phyloP scores from a whole-genome alignment of 495 filamentous ascomycete genomes.

The Xylaria telfairii region DNA sequence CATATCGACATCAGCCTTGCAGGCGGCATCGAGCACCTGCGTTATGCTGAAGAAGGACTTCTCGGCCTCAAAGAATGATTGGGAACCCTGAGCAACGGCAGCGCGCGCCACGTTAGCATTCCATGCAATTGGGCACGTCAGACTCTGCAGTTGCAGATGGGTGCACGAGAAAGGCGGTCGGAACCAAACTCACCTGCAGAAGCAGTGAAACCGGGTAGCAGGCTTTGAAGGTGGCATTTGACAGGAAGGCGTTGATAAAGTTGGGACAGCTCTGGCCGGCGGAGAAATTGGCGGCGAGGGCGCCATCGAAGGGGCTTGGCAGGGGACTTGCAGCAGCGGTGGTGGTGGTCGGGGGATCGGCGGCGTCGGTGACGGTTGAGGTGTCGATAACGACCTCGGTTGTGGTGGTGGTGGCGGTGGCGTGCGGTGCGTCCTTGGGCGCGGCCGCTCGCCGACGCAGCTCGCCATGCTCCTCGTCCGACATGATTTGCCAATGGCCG shows the following conservation, averaged over 20 bases:
- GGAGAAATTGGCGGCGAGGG: constrained; percentile 69
- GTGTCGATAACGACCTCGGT: constrained; percentile 41
- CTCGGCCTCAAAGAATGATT: constrained; percentile 76
- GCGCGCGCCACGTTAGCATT: background rate
- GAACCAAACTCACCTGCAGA: constrained; percentile 57
- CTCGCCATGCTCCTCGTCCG: constrained; percentile 37
- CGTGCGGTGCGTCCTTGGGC: constrained; percentile 18
- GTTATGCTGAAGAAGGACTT: constrained; percentile 70
- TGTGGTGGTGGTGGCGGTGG: constrained; percentile 20
- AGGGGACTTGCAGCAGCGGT: constrained; percentile 51
- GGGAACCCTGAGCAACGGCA: constrained; percentile 45
- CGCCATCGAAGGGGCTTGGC: constrained; percentile 75
- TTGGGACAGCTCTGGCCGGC: constrained; percentile 57
- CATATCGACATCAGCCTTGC: constrained; percentile 61
- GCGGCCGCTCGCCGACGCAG: constrained; percentile 26
- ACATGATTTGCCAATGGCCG: constrained; percentile 48
- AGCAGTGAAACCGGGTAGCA: constrained; percentile 80
- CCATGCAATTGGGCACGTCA: background rate
- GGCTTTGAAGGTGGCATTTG: constrained; percentile 64
- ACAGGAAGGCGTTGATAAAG: constrained; percentile 73
- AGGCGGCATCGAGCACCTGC: constrained; percentile 73
- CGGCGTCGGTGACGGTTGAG: constrained; percentile 36
- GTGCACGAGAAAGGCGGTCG: background rate
- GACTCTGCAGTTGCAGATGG: background rate
- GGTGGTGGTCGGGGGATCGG: constrained; percentile 32